Evolutionary conservation across 164 flowering plant species (phyloP), one percentile per base, ranked within the genome.

Genomic region (Stephania japonica): DNA sequence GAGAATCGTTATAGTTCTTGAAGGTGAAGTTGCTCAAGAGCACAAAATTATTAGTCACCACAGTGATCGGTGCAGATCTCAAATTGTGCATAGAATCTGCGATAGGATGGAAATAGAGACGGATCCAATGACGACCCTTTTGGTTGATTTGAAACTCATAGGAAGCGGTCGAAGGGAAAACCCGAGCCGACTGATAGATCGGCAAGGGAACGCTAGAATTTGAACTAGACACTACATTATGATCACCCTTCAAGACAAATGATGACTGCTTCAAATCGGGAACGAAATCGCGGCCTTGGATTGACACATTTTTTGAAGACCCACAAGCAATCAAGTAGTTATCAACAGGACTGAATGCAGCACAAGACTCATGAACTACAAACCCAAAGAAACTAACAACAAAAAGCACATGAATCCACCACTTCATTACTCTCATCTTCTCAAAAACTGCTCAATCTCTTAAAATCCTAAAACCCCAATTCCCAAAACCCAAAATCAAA

Each of bases 291-390:
- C 84, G 84, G 71, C 87, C 91, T 76, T 84, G 84, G 71, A 81
- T 79, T 13, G 86, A 82, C 70, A 93, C 82, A 70, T 84, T 85
- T 77, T 81, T 79, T 23, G 91, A 65, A 78, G 98, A 88, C 71
- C 98, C 98, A 81, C 98, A 93, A 38, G 86, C 85, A 65, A 91
- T 79, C 71, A 93, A 79, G 80, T 87, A 88, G 76, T 83, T 87
- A 83, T 91, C 97, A 78, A 72, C 71, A 53, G 98, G 98, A 80
- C 42, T 80, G 73, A 82, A 91, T 42, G 83, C 32, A 21, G 89
- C 88, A 77, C 32, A 50, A 23, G 87, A 80, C 18, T 69, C 44
- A 64, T 68, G 67, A 77, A 74, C 13, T 49, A 77, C 3, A 24
- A 75, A 75, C 70, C 65, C 75, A 63, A 78, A 65, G 66, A 78